A percentile compares a stretch with the other conserved stretches of the same genome.
Conservation (phyloP, 225 moss, liverwort and hornwort genomes). For the Sphagnum contortum region DNA sequence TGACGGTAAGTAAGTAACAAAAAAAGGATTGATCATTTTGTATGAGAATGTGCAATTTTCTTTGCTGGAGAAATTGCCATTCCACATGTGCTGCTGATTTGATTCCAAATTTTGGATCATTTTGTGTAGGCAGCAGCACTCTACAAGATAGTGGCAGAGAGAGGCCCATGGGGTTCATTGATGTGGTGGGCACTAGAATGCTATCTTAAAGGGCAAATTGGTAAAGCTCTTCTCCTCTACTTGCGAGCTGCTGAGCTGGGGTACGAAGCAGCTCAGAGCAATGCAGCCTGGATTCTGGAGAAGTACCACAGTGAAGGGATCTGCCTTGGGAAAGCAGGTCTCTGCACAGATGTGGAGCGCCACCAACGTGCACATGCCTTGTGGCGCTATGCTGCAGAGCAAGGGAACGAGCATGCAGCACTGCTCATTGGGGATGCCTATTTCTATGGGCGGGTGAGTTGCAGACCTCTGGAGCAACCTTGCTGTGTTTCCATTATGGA, state of each 20-base stretch:
- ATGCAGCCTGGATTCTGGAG: slow-evolving; percentile 96
- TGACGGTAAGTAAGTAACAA: slow-evolving; percentile 27
- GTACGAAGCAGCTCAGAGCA: slow-evolving; percentile 96
- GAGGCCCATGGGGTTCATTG: slow-evolving; percentile 87
- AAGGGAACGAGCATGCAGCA: slow-evolving; percentile 96
- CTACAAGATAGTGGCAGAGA: slow-evolving; percentile 90
- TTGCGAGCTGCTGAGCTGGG: slow-evolving; percentile 98
- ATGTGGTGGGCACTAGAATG: slow-evolving; percentile 85
- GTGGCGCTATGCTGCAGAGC: slow-evolving; percentile 89
- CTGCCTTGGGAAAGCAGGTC: slow-evolving; percentile 66
- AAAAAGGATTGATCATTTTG: too few species aligned
- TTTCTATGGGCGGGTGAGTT: slow-evolving; percentile 88
- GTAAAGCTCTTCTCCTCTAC: slow-evolving; percentile 75
- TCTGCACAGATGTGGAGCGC: slow-evolving; percentile 75
- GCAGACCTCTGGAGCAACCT: too few species aligned
- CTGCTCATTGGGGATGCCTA: slow-evolving; percentile 95
- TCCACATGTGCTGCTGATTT: not conserved
- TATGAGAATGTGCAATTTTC: too few species aligned
- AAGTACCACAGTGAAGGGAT: slow-evolving; percentile 66
- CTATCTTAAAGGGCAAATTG: slow-evolving; percentile 77
- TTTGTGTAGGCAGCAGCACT: slow-evolving; percentile 62
- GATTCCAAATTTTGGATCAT: not conserved
- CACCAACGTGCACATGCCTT: slow-evolving; percentile 77
- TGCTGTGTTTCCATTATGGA: too few species aligned
- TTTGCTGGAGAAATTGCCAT: too few species aligned